A percentile compares a stretch with the other conserved stretches of the same genome.
Conservation (phyloP, 768 basidiomycete genomes). For the Roridomyces roridus region DNA sequence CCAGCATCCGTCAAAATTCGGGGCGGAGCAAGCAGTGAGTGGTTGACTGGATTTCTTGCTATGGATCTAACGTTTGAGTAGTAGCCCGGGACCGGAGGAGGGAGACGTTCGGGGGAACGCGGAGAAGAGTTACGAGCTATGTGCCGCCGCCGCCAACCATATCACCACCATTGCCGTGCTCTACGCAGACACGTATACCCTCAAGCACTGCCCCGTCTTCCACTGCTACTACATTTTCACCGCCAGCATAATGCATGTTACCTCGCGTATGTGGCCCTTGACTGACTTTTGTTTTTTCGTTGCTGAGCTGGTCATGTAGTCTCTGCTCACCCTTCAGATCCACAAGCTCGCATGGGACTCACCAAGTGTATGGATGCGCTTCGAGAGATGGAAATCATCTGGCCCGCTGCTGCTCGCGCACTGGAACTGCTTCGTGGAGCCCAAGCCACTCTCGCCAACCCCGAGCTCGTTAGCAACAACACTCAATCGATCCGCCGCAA, state of each 20-base stretch:
- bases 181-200: conserved; percentile 67
- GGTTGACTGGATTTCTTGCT: not conserved
- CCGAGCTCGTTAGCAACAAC: conserved; percentile 9
- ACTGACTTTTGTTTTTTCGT: not conserved
- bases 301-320: conserved; percentile 46
- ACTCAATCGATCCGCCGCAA: conserved; percentile 41
- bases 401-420: conserved; percentile 81
- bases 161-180: conserved; percentile 70
- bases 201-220: conserved; percentile 70
- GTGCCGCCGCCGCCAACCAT: conserved; percentile 79
- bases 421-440: conserved; percentile 74
- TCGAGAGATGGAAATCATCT: conserved; percentile 67
- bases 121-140: conserved; percentile 74
- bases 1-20: conserved; percentile 48
- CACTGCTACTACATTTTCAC: conserved; percentile 83
- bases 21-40: conserved; percentile 48
- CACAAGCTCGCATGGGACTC: conserved; percentile 70
- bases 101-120: conserved; percentile 58
- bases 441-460: conserved; percentile 45
- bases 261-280: conserved; percentile 57
- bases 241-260: conserved; percentile 81
- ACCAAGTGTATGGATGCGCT: conserved; percentile 72
- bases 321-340: conserved; percentile 67
- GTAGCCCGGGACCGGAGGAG: conserved; percentile 52
- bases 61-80: conserved; percentile 7